Base-by-base conservation (phyloP, 1,284 basidiomycete genomes). In the Cutaneotrichosporon mucoides region DNA sequence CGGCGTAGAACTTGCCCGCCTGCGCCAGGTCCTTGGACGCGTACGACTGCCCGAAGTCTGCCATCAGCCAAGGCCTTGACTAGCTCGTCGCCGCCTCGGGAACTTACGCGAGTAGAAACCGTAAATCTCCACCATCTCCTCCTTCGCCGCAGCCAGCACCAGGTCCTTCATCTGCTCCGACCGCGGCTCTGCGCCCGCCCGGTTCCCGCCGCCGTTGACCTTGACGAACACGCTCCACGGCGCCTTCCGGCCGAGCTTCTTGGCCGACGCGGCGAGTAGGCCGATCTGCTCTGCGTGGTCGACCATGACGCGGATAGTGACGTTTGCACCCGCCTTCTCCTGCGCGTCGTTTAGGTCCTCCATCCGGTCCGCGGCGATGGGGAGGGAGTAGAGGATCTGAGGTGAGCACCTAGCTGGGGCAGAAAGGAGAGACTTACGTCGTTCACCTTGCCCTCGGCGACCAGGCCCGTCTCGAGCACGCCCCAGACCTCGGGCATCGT, bases 141-240 rank as follows among this genome's bases (percentile, higher is more conserved):
- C 44, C 3, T 73, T 73, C 40, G 86, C 76, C 5, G 86, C 76
- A 2, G 76, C 70, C 45, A 75, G 76, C 41, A 92, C 71, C 48
- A 92, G 80, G 3, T 78, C 72, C 52, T 81, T 77, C 69, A 93
- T 87, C 11, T 75, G 75, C 7, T 80, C 73, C 8, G 85, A 84
- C 5, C 77, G 74, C 0, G 84, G 83, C 5, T 81, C 77, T 4
- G 88, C 80, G 15, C 91, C 91, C n/a, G 90, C 89, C 46, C 91
- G 88, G 88, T 85, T 84, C 66, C 85, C 84, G 36, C 88, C 89
- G 11, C 85, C 85, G 65, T 92, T 88, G 47, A 92, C 82, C 72
- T 92, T 92, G 62, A 92, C 81, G 71, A 92, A 92, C 1, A 83
- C 83, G 15, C 84, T 86, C 89, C 90, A 92, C 55, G 73, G 79